Percentiles rank a stretch among this genome's conserved stretches.
phyloP scores from a whole-genome alignment of 768 basidiomycete species.

The Tricholoma flavovirens region DNA sequence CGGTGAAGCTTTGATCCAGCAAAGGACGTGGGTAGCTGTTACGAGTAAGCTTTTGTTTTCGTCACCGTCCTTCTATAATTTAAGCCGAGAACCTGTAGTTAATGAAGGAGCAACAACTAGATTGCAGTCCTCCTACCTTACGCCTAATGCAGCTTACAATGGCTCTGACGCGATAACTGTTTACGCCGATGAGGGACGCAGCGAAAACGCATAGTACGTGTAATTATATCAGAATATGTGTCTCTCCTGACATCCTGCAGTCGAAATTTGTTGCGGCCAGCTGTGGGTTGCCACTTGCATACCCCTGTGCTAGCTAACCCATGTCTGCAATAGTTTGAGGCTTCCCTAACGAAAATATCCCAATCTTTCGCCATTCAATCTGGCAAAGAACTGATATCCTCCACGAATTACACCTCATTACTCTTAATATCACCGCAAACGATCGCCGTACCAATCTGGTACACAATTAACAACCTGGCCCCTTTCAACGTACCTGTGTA shows the following conservation, averaged over 20 bases:
- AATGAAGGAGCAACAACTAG: neutral
- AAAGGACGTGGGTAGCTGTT: slow-evolving; percentile 47
- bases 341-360: neutral
- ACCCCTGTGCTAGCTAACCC: neutral
- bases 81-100: neutral
- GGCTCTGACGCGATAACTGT: neutral
- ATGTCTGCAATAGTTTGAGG: neutral
- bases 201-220: neutral
- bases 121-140: neutral
- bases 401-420: slow-evolving; percentile 24
- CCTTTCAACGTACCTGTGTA: slow-evolving; percentile 63
- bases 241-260: neutral
- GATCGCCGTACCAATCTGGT: slow-evolving; percentile 43
- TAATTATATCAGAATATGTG: neutral
- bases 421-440: slow-evolving; percentile 46
- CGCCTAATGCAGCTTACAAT: neutral
- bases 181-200: neutral
- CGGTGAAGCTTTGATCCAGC: slow-evolving; percentile 35
- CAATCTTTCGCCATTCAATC: neutral
- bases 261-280: neutral
- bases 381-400: neutral
- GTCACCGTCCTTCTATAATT: neutral
- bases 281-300: neutral
- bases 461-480: slow-evolving; percentile 42
- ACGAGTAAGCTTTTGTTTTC: slow-evolving; percentile 25